phyloP scores from a whole-genome alignment of 1,284 basidiomycete genomes.

The Peniophora sp. region DNA sequence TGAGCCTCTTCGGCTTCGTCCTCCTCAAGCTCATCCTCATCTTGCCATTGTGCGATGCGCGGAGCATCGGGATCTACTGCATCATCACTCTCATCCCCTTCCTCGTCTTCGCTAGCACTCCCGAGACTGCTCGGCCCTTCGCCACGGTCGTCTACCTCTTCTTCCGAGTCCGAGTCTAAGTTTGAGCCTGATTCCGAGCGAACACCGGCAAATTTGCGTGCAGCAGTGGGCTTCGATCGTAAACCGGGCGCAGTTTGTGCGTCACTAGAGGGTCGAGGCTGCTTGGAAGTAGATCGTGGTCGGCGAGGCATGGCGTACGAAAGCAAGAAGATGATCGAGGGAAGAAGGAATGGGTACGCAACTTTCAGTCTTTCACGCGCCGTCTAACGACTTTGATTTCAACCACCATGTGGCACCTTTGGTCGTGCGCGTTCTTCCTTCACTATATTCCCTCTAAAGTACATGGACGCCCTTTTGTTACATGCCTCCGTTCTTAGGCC shows the following conservation, averaged over 20 bases:
- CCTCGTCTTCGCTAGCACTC: conserved; percentile 3
- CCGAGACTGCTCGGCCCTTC: conserved; percentile 4
- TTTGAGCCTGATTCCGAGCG: neutral
- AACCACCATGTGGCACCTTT: no score
- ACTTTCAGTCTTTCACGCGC: no score
- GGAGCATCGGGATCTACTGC: conserved; percentile 20
- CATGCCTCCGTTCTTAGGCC: no score
- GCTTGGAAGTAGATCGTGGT: conserved; percentile 17
- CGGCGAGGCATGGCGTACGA: conserved; percentile 19
- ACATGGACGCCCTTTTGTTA: no score
- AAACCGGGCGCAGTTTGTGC: neutral
- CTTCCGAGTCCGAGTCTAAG: conserved; percentile 5
- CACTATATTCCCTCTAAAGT: no score
- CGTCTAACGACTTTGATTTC: no score
- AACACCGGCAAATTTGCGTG: neutral
- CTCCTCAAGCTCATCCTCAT: conserved; percentile 25
- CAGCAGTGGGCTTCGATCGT: neutral
- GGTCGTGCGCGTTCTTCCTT: no score
- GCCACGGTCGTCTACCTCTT: conserved; percentile 8
- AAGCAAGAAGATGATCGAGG: neutral
- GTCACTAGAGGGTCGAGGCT: neutral
- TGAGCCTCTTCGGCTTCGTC: conserved; percentile 15
- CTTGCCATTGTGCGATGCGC: conserved; percentile 23
- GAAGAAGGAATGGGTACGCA: no score
- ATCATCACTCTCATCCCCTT: conserved; percentile 10